These are phyloP conservation scores for Stephania cephalantha DNA, from an alignment of 164 flowering plant genomes.

Conservation along the genomic window DNA sequence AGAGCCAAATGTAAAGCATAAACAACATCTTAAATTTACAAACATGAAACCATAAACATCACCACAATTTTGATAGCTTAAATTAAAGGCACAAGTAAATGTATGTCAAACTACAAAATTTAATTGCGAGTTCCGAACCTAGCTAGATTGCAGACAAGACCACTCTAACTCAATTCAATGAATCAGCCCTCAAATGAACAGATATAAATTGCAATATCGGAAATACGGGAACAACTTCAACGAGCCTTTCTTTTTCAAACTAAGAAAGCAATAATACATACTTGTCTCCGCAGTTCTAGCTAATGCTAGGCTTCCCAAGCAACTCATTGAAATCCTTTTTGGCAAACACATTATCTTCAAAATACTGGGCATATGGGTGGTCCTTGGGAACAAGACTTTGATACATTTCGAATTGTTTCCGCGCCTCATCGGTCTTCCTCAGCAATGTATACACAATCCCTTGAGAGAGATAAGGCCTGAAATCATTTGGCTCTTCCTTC, in stretches of 20 bases:
- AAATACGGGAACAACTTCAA: background rate
- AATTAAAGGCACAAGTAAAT: background rate
- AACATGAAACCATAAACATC: too few species aligned
- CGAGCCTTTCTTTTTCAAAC: background rate
- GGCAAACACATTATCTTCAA: slow-evolving; percentile 60
- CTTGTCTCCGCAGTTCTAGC: slow-evolving; percentile 28
- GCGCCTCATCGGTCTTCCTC: slow-evolving; percentile 67
- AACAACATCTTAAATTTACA: background rate
- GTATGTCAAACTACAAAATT: background rate
- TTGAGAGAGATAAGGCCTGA: slow-evolving; percentile 82
- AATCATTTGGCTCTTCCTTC: slow-evolving; percentile 88
- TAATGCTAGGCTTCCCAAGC: slow-evolving; percentile 33
- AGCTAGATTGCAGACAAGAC: background rate
- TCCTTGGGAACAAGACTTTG: slow-evolving; percentile 63
- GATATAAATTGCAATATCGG: background rate
- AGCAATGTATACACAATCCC: slow-evolving; percentile 74
- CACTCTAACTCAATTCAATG: background rate
- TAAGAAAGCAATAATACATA: background rate
- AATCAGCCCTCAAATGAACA: background rate
- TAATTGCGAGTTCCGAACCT: background rate
- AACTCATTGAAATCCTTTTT: slow-evolving; percentile 50
- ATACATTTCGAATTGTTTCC: slow-evolving; percentile 66
- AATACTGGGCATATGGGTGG: slow-evolving; percentile 68
- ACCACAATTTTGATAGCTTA: background rate
- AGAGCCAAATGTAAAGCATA: background rate